These are phyloP conservation scores for Elongisporangium undulatum DNA, from an alignment of 352 stramenopile genomes.

Conservation along the genomic window DNA sequence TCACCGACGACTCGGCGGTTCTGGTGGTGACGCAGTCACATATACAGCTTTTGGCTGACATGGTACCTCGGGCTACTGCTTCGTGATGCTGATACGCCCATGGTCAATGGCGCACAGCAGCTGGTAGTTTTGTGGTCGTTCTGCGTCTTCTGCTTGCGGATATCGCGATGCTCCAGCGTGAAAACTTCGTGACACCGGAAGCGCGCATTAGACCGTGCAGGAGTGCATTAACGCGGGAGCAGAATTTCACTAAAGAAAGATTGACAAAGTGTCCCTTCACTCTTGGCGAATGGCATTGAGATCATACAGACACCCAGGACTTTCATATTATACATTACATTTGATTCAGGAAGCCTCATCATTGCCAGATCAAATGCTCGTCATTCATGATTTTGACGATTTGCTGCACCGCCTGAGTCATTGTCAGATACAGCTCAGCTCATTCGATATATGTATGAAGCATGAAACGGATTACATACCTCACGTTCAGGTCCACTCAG, in stretches of 20 bases:
- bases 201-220: background rate
- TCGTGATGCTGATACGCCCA: constrained; percentile 84
- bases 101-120: constrained; percentile 63
- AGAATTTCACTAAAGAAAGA: too few species aligned
- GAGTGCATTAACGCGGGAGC: background rate
- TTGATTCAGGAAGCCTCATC: background rate
- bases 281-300: too few species aligned
- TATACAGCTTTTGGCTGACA: constrained; percentile 2
- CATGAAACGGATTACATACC: constrained; percentile 17
- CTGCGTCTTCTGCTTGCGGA: constrained; percentile 42
- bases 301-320: too few species aligned
- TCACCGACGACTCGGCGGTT: constrained; percentile 19
- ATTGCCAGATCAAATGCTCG: background rate
- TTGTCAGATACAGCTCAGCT: constrained; percentile 3
- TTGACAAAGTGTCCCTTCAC: too few species aligned
- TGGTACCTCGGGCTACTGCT: constrained; percentile 31
- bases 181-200: too few species aligned
- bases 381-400: constrained; percentile 10
- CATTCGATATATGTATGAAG: constrained; percentile 9
- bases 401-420: constrained; percentile 11
- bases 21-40: constrained; percentile 2
- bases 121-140: constrained; percentile 70
- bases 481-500: constrained; percentile 45
- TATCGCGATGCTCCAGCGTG: constrained; percentile 57
- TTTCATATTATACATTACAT: background rate